Evolutionary conservation across 1,284 basidiomycete species (phyloP), one percentile per base, ranked within the genome.

Genomic region (Fomitopsis betulina): DNA sequence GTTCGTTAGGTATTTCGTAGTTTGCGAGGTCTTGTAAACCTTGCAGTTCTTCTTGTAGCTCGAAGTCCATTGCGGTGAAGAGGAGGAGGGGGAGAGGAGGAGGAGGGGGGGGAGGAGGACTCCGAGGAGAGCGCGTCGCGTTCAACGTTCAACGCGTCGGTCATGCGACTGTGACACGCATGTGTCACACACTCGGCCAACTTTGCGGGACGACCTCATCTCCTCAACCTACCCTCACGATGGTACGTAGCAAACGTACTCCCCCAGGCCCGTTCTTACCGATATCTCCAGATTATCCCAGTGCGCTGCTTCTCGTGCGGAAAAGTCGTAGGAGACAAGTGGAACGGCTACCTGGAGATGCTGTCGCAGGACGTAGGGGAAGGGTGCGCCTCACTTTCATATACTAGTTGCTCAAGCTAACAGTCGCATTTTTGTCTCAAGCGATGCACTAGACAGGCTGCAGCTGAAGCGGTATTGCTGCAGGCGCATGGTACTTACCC

Each of bases 401-500:
- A 15, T 30, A 30, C 27, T 8, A 30, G 27, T 30, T 30, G 27
- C 5, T 30, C 27, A 30, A 30, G 8, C 8, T 1, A 30, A 30
- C 15, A 37, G 10, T 23, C 19, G 1, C 15, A n/a, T 13, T 32
- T 35, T 15, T 30, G 25, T 15, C 15, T 54, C 19, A 63, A 93
- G 96, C 65, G 94, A 98, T 60, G 96, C 96, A 9, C 82, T 98
- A 55, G 95, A 97, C 64, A 87, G 91, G 67, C 80, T 98, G 5
- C 91, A 95, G 63, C 77, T 98, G 57, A 96, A 94, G 74, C 80
- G 96, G 59, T 98, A 98, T 74, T 98, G 96, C 76, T 98, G 96
- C 75, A 83, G 96, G 51, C 84, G 96, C 56, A 99, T 99, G 96
- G 93, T 99, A 12, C 78, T 98, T 57, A 98, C 96, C 0, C 96